phyloP scores from a whole-genome alignment of 2,329 filamentous ascomycete species.

The Cryphonectria radicalis region DNA sequence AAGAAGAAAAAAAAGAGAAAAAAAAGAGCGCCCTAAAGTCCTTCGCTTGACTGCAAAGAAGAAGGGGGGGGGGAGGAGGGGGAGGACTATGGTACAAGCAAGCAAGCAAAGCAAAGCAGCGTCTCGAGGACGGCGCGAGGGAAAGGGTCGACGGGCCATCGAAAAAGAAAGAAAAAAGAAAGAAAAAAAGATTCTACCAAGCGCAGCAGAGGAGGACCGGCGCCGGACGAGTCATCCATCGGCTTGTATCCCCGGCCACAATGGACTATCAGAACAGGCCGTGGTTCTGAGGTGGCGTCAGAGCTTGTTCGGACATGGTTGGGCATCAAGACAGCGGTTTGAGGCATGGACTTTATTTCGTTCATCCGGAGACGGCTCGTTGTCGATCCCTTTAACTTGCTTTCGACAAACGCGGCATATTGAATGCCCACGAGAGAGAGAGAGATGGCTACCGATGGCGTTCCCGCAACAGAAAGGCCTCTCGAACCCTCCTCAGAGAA shows the following conservation, averaged over 20 bases:
- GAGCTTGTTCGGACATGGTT: neutral
- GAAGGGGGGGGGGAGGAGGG: too few species aligned
- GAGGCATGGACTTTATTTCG: neutral
- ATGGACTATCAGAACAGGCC: slow-evolving; percentile 1
- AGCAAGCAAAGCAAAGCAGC: neutral
- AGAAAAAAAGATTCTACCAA: slow-evolving; percentile 1
- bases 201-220: neutral
- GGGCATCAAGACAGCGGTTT: slow-evolving; percentile 4
- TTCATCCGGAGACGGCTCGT: neutral
- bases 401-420: slow-evolving; percentile 10
- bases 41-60: too few species aligned
- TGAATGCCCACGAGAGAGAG: slow-evolving; percentile 3
- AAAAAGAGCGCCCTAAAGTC: neutral
- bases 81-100: neutral
- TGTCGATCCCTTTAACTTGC: slow-evolving; percentile 5
- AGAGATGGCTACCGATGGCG: slow-evolving; percentile 10
- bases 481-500: neutral
- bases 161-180: too few species aligned
- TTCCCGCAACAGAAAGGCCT: neutral
- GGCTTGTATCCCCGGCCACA: slow-evolving; percentile 7
- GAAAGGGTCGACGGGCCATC: neutral
- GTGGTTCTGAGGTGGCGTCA: neutral
- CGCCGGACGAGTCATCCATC: slow-evolving; percentile 5
- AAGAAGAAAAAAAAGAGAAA: too few species aligned
- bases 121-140: neutral